Evolutionary conservation across 2,329 filamentous ascomycete species (phyloP), one percentile per base, ranked within the genome.

Genomic region (Cadophora sp.): DNA sequence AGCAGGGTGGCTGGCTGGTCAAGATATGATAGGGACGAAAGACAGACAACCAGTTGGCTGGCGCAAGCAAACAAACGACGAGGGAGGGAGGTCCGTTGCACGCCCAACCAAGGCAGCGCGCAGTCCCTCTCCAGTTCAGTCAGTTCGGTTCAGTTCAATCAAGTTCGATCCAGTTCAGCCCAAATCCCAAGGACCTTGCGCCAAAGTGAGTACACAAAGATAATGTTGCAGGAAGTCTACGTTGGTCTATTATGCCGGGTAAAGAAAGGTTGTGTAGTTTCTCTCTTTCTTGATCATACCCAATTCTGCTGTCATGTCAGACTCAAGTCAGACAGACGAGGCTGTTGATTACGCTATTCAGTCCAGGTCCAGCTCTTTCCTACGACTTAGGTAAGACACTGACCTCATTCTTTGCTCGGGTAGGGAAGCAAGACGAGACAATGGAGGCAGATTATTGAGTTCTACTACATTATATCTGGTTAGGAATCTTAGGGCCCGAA

Each of bases 381-480:
- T 6, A 30, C 27, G 27, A 30, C 48, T 13, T n/a, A n/a, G n/a
- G n/a, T n/a, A 27, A 5, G 48, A 27, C 22, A 9, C 48, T 51
- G 48, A 51, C 22, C 22, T 27, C 48, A 51, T 51, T 51, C 48
- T 30, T 30, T 22, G 41, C n/a, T 45, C 14, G 18, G 41, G n/a
- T 18, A 45, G 5, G 48, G n/a, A n/a, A n/a, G 50, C 27, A 53
- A n/a, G 24, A 33, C 50, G 33, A n/a, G 24, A 33, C 24, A 53
- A 13, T 5, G 6, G 22, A 39, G 14, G 5, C 56, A 22, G 22
- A 13, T 45, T 27, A 22, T 22, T 41, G 36, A 30, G 24, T 16
- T 14, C 20, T 11, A 59, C 56, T 59, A 59, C 59, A 50, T 45
- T 50, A 24, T 36, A 50, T 61, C 50, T 53, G 50, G 50, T 33